A percentile compares a stretch with the other conserved stretches of the same genome.
Evolutionary conservation across 345 rosid species (phyloP).

Genomic region (Alliaria petiolata): DNA sequence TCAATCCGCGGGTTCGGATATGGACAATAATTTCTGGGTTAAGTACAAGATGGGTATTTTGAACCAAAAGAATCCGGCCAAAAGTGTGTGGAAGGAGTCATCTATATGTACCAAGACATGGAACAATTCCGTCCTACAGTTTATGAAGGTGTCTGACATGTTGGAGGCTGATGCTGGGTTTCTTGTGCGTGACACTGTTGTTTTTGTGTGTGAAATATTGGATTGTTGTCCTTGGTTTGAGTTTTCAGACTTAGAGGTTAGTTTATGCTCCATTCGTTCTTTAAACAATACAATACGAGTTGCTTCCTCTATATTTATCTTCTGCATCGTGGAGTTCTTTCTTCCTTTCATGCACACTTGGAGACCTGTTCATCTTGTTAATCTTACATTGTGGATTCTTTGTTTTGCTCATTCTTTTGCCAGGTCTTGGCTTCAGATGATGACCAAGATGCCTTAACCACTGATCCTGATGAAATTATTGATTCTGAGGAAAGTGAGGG

Average conservation of each 20-base stretch:
- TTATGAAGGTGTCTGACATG: slow-evolving; percentile 99
- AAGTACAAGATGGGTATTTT: slow-evolving; percentile 95
- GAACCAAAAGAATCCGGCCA: slow-evolving; percentile 89
- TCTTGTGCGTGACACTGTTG: slow-evolving; percentile 96
- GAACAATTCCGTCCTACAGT: slow-evolving; percentile 98
- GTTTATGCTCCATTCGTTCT: slow-evolving; percentile 29
- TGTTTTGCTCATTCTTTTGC: slow-evolving; percentile 24
- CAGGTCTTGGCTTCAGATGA: slow-evolving; percentile 98
- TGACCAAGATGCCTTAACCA: slow-evolving; percentile 95
- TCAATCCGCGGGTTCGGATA: slow-evolving; percentile 86
- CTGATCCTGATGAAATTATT: slow-evolving; percentile 99
- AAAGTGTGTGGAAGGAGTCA: slow-evolving; percentile 99
- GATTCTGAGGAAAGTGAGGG: slow-evolving; percentile 99
- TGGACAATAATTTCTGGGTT: slow-evolving; percentile 99
- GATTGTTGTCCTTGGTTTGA: slow-evolving; percentile 99
- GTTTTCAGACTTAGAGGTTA: slow-evolving; percentile 90
- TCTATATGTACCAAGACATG: slow-evolving; percentile 99
- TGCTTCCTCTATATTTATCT: no score
- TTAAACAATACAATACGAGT: background rate
- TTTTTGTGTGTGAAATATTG: slow-evolving; percentile 96
- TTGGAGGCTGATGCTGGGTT: slow-evolving; percentile 98
- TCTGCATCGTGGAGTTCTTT: slow-evolving; percentile 3
- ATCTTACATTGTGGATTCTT: background rate
- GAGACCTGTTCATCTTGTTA: background rate
- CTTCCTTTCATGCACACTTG: slow-evolving; percentile 10